Evolutionary conservation across 306 rosid species (phyloP).

Genomic region (Purshia tridentata): DNA sequence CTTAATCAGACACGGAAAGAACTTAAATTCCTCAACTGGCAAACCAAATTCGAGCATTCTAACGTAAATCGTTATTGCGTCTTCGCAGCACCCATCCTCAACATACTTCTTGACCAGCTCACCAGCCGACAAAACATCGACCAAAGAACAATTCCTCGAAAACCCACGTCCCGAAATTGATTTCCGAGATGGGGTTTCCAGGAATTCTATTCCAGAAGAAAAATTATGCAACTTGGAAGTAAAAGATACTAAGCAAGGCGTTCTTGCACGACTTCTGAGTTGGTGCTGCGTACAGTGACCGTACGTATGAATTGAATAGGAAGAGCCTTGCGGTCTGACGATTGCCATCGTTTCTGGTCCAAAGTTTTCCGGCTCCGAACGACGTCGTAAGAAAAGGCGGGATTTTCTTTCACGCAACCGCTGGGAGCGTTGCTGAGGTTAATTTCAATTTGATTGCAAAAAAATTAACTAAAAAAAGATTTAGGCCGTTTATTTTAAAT

Average conservation of each 20-base stretch:
- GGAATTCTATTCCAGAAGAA: constrained; percentile 1
- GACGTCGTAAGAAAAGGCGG: not conserved
- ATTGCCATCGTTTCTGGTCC: not conserved
- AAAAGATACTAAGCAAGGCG: constrained; percentile 5
- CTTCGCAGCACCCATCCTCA: constrained; percentile 25
- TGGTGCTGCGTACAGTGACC: not conserved
- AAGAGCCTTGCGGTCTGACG: not conserved
- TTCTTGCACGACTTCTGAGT: not conserved
- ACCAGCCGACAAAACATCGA: not conserved
- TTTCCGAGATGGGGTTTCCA: constrained; percentile 15
- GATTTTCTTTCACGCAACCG: not conserved
- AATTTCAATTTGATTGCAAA: no score
- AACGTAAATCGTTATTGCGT: constrained; percentile 35
- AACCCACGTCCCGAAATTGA: not conserved
- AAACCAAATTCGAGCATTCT: constrained; percentile 31
- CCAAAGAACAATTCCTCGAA: not conserved
- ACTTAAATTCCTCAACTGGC: constrained; percentile 31
- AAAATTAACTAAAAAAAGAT: no score
- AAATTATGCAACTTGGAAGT: constrained; percentile 17
- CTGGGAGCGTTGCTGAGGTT: no score
- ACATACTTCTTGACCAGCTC: constrained; percentile 22
- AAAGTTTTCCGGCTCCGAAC: not conserved
- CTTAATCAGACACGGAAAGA: constrained; percentile 40
- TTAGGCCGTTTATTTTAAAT: no score
- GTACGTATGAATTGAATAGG: not conserved